Evolutionary conservation across 768 basidiomycete genomes (phyloP).

Genomic region (Krasilnikovozyma curviuscula): DNA sequence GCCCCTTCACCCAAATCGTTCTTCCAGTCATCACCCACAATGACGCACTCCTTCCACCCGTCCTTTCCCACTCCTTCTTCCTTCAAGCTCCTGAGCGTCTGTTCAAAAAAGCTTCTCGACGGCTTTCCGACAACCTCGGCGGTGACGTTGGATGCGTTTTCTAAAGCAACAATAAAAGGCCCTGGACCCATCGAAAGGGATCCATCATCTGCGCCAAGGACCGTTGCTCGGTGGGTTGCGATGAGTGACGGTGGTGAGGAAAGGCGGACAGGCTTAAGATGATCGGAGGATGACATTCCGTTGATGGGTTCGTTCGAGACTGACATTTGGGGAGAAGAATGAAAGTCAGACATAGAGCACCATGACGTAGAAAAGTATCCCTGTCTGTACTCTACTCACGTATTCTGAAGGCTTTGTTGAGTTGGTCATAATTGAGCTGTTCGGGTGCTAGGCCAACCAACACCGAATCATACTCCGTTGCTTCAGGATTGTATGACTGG

Average conservation of each 20-base stretch:
- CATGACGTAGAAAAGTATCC: neutral
- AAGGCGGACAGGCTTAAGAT: no score
- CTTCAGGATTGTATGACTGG: constrained; percentile 24
- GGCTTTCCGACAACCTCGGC: constrained; percentile 50
- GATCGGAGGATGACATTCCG: neutral
- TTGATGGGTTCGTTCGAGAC: neutral
- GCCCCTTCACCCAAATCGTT: constrained; percentile 49
- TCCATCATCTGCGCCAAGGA: constrained; percentile 32
- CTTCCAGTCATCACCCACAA: constrained; percentile 49
- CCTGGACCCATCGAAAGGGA: constrained; percentile 47
- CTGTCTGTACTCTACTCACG: constrained; percentile 32
- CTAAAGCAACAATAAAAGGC: constrained; percentile 47
- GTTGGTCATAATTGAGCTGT: constrained; percentile 35
- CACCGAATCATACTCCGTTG: constrained; percentile 35
- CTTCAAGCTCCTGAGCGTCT: constrained; percentile 34
- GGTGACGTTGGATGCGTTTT: constrained; percentile 33
- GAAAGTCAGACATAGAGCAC: neutral
- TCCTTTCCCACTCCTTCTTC: constrained; percentile 12
- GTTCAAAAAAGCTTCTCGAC: constrained; percentile 38
- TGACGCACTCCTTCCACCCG: constrained; percentile 26
- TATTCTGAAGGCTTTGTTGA: constrained; percentile 50
- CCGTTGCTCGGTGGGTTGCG: constrained; percentile 42
- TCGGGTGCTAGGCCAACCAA: constrained; percentile 44
- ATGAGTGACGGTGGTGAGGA: constrained; percentile 33
- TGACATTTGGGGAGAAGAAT: neutral